Evolutionary conservation across 371 early-diverging fungal genomes (phyloP).

Genomic region (Rhizopus stolonifer): DNA sequence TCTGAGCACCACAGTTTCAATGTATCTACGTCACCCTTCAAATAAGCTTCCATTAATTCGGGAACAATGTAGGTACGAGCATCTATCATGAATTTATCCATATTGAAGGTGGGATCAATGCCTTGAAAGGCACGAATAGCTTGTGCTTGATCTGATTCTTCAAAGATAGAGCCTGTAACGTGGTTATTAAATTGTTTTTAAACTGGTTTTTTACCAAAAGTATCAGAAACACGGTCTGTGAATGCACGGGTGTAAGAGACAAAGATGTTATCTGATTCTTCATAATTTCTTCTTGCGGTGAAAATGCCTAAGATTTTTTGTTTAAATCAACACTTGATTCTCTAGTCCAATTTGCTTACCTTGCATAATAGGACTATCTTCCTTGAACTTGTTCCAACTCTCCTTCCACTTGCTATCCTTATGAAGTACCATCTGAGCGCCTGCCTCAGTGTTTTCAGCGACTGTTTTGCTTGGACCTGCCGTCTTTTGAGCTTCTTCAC

Average conservation of each 20-base stretch:
- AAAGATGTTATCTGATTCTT: conserved; percentile 90
- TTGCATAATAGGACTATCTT: conserved; percentile 84
- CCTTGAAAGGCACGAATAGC: conserved; percentile 80
- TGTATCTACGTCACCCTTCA: conserved; percentile 80
- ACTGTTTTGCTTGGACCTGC: conserved; percentile 24
- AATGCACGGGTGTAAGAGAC: conserved; percentile 81
- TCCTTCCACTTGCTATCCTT: conserved; percentile 91
- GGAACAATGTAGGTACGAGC: conserved; percentile 91
- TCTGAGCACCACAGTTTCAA: conserved; percentile 94
- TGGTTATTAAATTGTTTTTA: neutral
- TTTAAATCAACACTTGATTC: neutral
- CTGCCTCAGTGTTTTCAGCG: conserved; percentile 69
- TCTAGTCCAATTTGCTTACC: no score
- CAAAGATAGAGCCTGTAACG: conserved; percentile 65
- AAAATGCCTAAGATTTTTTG: conserved; percentile 58
- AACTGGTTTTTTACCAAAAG: conserved; percentile 52
- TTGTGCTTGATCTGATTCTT: conserved; percentile 93
- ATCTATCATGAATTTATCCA: conserved; percentile 88
- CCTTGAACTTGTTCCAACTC: conserved; percentile 91
- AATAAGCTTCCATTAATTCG: conserved; percentile 94
- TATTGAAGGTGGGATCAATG: conserved; percentile 87
- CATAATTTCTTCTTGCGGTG: conserved; percentile 73
- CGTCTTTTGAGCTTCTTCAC: conserved; percentile 54
- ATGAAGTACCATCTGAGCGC: conserved; percentile 84
- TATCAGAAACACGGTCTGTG: conserved; percentile 73